Evolutionary conservation across 1,139 yeast genomes (phyloP), one percentile per base, ranked within the genome.

Genomic region (Suhomyces anneliseae): DNA sequence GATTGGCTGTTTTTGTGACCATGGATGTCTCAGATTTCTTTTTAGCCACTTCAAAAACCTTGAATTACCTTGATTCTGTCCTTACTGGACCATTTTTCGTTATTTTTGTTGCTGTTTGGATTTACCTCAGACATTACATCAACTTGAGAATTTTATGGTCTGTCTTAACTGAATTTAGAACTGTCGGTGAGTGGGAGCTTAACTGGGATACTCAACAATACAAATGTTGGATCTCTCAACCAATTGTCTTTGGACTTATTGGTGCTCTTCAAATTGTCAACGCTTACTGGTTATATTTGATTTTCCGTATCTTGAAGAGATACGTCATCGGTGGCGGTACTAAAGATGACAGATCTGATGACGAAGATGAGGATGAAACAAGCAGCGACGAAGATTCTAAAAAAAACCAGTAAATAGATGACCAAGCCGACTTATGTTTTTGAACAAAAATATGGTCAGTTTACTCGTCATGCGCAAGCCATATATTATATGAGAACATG

Each of bases 21-120:
- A 93, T 93, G 99, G 99, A 93, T 68, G 78, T 90, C 31, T 87
- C 96, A 15, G 99, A 93, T 70, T 84, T 90, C 68, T 89, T 90
- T 70, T 75, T 93, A 57, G 87, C 97, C 8, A 58, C 77, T 9
- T 89, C 97, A 27, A 93, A 95, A 68, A 81, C 90, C 12, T 72
- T 90, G 55, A 92, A 90, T 67, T 93, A 93, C 64, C 66, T 93
- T 54, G 87, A 90, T 58, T 84, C 93, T 2, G 62, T 76, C 2
- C 51, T 82, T 6, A 80, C 85, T 1, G 82, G 79, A 0, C 86
- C 88, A 3, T 81, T 88, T 57, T 89, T 89, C 54, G 58, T 79
- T n/a, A 8, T 81, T 1, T 95, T 93, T 57, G 79, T 87, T 46
- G 61, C 60, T 8, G 79, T 79, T 36, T 93, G 99, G 99, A 69